These are phyloP conservation scores for Aspergillus tamarii DNA, from an alignment of 2,329 filamentous ascomycete species.

Conservation along the genomic window DNA sequence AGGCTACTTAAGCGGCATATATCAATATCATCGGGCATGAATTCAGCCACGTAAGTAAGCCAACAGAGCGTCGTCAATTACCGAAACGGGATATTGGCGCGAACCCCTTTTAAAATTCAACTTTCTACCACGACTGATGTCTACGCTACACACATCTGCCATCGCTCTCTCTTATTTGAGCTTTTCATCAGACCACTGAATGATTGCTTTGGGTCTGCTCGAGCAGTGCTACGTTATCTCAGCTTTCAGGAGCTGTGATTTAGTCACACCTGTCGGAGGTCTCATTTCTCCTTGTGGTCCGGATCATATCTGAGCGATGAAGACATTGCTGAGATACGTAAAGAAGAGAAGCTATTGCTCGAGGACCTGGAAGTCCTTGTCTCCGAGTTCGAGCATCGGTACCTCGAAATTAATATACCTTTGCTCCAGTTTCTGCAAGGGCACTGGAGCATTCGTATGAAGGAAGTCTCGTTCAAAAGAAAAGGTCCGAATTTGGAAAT, in stretches of 20 bases:
- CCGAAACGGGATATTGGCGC: not conserved
- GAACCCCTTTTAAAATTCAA: not conserved
- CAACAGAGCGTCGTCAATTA: not conserved
- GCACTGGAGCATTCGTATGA: conserved; percentile 5
- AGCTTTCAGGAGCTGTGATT: not conserved
- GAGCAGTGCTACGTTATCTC: not conserved
- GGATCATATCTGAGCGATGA: not conserved
- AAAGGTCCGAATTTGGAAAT: not conserved
- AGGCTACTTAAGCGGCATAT: not conserved
- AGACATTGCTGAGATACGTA: not conserved
- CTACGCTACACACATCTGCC: not conserved
- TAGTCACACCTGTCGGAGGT: not conserved
- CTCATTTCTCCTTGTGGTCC: not conserved
- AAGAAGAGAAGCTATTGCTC: not conserved
- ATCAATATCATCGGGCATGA: not conserved
- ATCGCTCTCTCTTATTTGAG: not conserved
- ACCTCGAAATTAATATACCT: not conserved
- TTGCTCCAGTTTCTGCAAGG: not conserved
- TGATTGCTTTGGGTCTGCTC: not conserved
- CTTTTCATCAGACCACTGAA: not conserved
- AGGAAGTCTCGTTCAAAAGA: not conserved
- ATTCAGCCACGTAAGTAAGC: not conserved
- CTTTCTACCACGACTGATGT: not conserved
- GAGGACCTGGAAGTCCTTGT: not conserved
- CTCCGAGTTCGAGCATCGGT: conserved; percentile 4